phyloP scores from a whole-genome alignment of 1,284 basidiomycete genomes.

The Leccinum olivaceoglutinosum region DNA sequence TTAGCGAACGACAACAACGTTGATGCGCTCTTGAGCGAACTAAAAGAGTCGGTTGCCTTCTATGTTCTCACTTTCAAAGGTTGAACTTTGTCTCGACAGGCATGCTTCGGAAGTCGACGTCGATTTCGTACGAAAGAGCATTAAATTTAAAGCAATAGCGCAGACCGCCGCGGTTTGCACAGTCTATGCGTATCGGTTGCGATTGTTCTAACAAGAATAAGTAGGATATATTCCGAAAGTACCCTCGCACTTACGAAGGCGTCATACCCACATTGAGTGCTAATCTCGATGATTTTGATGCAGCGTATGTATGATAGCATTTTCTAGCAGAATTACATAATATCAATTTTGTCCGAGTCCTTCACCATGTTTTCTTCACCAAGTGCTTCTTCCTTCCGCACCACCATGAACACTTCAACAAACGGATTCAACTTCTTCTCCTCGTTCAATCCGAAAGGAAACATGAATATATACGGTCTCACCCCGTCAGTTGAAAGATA shows the following conservation, averaged over 20 bases:
- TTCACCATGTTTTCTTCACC: no score
- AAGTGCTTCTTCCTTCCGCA: no score
- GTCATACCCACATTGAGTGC: slow-evolving; percentile 94
- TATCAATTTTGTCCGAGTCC: no score
- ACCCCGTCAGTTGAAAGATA: no score
- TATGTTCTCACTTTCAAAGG: background rate
- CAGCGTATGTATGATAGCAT: no score
- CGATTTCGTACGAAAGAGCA: slow-evolving; percentile 92
- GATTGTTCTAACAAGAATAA: background rate
- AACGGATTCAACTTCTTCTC: no score
- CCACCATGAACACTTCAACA: no score
- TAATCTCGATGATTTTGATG: slow-evolving; percentile 61
- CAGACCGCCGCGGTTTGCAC: slow-evolving; percentile 82
- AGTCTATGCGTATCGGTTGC: background rate
- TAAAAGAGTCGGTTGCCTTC: slow-evolving; percentile 73
- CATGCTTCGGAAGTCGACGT: slow-evolving; percentile 98
- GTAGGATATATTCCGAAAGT: slow-evolving; percentile 96
- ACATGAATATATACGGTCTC: no score
- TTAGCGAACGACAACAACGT: slow-evolving; percentile 90
- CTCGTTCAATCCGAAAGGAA: no score
- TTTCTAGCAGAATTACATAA: no score
- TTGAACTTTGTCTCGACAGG: slow-evolving; percentile 34
- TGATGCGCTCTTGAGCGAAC: slow-evolving; percentile 88
- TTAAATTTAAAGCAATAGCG: slow-evolving; percentile 80
- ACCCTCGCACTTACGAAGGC: slow-evolving; percentile 95